phyloP scores from a whole-genome alignment of 306 rosid genomes.

The Astragalus membranaceus region DNA sequence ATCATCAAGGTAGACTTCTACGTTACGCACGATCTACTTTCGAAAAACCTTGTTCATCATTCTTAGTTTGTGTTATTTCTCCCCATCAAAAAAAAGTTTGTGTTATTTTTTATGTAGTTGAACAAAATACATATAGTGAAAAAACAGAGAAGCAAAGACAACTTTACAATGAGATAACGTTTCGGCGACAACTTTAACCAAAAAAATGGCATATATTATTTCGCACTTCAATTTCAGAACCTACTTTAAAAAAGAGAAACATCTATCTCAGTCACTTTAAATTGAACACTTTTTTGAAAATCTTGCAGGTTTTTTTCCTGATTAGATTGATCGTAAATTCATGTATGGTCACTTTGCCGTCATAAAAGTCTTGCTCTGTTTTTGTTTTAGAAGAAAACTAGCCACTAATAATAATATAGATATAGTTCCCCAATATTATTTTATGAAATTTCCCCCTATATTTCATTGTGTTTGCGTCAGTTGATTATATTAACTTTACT shows the following conservation, averaged over 20 bases:
- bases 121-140: too few species aligned
- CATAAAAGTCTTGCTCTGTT: constrained; percentile 24
- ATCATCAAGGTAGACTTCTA: too few species aligned
- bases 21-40: too few species aligned
- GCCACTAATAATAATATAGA: background rate
- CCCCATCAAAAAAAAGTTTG: too few species aligned
- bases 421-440: background rate
- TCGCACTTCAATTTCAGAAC: constrained; percentile 27
- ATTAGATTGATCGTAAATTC: constrained; percentile 26
- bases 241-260: constrained; percentile 35
- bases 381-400: constrained; percentile 33
- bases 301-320: constrained; percentile 16
- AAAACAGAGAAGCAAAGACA: too few species aligned
- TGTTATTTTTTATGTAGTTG: too few species aligned
- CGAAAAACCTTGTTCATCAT: too few species aligned
- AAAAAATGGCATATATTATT: constrained; percentile 19
- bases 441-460: background rate
- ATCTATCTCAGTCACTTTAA: constrained; percentile 27
- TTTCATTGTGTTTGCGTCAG: background rate
- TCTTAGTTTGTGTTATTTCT: too few species aligned
- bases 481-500: too few species aligned
- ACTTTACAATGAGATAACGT: constrained; percentile 3
- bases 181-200: constrained; percentile 21
- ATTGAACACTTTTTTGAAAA: constrained; percentile 29
- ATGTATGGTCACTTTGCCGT: constrained; percentile 13